These are phyloP conservation scores for Phytophthora sansomeana DNA, from an alignment of 352 stramenopile genomes.

Conservation along the genomic window DNA sequence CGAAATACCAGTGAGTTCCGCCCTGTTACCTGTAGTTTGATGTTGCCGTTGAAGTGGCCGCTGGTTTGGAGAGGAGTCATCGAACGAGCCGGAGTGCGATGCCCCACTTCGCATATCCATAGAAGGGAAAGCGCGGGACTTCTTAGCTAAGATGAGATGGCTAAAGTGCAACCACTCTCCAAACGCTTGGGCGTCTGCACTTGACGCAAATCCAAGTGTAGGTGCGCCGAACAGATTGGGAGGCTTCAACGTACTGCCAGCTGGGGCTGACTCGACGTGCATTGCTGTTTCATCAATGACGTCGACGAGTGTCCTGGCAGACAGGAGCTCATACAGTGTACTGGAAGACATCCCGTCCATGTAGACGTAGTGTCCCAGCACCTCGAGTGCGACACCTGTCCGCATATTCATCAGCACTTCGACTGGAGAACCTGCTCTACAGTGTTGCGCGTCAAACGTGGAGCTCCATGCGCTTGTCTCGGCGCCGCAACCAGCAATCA, in stretches of 20 bases:
- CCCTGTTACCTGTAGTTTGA: background rate
- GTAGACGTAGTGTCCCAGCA: conserved; percentile 19
- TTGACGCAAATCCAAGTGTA: conserved; percentile 6
- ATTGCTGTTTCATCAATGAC: conserved; percentile 5
- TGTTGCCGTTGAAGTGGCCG: background rate
- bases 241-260: conserved; percentile 27
- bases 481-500: background rate
- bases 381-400: conserved; percentile 20
- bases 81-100: conserved; percentile 24
- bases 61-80: conserved; percentile 3
- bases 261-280: conserved; percentile 19
- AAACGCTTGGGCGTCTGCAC: conserved; percentile 14
- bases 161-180: conserved; percentile 24
- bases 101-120: conserved; percentile 32
- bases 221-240: conserved; percentile 25
- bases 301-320: background rate
- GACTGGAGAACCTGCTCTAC: conserved; percentile 20
- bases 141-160: background rate
- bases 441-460: background rate
- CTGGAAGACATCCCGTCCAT: conserved; percentile 6
- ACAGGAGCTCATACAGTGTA: conserved; percentile 7
- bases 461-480: background rate
- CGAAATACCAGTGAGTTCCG: background rate
- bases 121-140: conserved; percentile 14
- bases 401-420: conserved; percentile 7